phyloP scores from a whole-genome alignment of 345 rosid species.

The Ailanthus altissimus region DNA sequence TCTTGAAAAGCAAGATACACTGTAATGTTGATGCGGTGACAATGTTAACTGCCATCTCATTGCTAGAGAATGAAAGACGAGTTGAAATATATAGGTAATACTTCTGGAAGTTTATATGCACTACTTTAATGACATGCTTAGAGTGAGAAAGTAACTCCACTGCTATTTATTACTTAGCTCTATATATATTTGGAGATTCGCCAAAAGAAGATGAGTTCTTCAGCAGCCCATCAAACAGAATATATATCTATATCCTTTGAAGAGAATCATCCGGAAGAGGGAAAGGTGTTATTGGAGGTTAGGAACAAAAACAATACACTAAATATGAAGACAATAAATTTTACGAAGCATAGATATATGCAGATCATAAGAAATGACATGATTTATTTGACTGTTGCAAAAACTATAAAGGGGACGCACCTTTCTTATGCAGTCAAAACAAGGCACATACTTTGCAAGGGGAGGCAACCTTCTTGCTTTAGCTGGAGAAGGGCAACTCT shows the following conservation, averaged over 20 bases:
- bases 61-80: neutral
- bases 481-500: slow-evolving; percentile 15
- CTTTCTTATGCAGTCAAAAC: neutral
- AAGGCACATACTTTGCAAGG: slow-evolving; percentile 36
- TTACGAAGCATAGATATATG: neutral
- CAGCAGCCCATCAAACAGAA: neutral
- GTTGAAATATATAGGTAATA: neutral
- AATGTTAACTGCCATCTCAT: neutral
- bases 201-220: neutral
- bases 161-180: neutral
- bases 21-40: neutral
- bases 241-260: neutral
- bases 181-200: neutral
- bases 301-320: neutral
- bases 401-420: neutral
- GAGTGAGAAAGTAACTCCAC: neutral
- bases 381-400: too few relatives aligned
- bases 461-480: slow-evolving; percentile 27
- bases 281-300: neutral
- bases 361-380: neutral
- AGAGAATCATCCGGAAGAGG: neutral
- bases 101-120: neutral
- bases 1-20: neutral
- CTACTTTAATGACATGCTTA: neutral
- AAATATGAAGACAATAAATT: too few relatives aligned